Base-by-base conservation (phyloP, 2,329 filamentous ascomycete species). In the Colletotrichum cereale region DNA sequence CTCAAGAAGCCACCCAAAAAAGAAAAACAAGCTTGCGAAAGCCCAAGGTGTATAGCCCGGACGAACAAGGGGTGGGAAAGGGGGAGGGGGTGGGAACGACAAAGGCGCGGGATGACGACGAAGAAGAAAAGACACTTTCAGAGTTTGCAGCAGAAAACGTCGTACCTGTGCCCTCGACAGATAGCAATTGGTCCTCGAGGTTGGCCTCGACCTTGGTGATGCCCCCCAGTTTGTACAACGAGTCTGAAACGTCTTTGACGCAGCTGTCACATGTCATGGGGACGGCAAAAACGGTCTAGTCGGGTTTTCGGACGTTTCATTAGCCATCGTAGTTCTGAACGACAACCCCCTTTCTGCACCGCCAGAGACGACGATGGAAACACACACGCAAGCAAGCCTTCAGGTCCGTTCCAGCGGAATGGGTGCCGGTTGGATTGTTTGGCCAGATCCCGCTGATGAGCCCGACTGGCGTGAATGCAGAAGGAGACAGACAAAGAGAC, bases 241-340 rank as follows among this genome's bases (percentile, higher is more conserved):
- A 91, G 74, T 89, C 88, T 78, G 94, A 94, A 80, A 99, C 91
- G 77, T 94, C 91, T 82, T 95, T 92, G 81, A 97, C 90, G 85
- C 96, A 98, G 79, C 88, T 86, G 77, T 97, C 92, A 85, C 96
- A 98, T 83, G 91, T 94, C 86, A 98, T 91, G 66, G 95, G 95
- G 76, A 98, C 96, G 74, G 96, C 95, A 82, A 98, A 98, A 75
- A 96, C 92, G 73, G 96, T 97, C 92, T 98, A 77, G 78, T 76
- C 77, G 66, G 75, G 73, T 77, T 78, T 78, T 73, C 73, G 71
- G 74, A 65, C 63, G 77, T 81, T 79, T 81, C 80, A 81, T 82
- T 77, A 82, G 80, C 74, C 60, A 58, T 52, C 52, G 21, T 21
- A n/a, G 55, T 62, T 48, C 36, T 24, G 16, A 52, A 44, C 47